Percentiles rank a stretch among this genome's conserved stretches.
Conservation (phyloP, 495 filamentous ascomycete species). For the Entonaema liquescens region DNA sequence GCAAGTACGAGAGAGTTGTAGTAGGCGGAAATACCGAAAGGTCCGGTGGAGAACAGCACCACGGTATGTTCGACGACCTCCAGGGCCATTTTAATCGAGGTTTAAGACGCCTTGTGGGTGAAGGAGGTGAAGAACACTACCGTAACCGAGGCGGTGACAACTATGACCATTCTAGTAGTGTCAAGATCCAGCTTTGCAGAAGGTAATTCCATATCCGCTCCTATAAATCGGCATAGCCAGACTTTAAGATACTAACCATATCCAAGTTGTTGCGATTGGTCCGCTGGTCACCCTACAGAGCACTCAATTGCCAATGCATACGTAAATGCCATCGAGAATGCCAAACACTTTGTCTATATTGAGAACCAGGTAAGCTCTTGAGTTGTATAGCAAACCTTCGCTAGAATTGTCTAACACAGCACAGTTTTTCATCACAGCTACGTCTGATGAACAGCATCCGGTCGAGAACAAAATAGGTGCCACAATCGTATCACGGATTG, state of each 20-base stretch:
- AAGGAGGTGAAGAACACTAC: slow-evolving; percentile 40
- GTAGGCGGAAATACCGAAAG: slow-evolving; percentile 30
- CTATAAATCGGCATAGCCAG: slow-evolving; percentile 21
- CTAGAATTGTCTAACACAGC: slow-evolving; percentile 18
- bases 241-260: slow-evolving; percentile 9
- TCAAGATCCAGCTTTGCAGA: slow-evolving; percentile 53
- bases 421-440: slow-evolving; percentile 93
- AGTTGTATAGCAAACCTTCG: background rate
- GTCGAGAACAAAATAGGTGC: slow-evolving; percentile 88
- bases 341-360: slow-evolving; percentile 89
- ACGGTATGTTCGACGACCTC: slow-evolving; percentile 54
- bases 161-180: slow-evolving; percentile 7
- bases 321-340: slow-evolving; percentile 79
- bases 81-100: slow-evolving; percentile 56
- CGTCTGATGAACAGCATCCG: slow-evolving; percentile 75
- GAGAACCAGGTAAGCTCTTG: slow-evolving; percentile 74
- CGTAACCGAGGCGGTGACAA: slow-evolving; percentile 36
- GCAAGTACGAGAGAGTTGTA: slow-evolving; percentile 66
- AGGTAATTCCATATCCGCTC: slow-evolving; percentile 46
- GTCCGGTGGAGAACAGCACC: slow-evolving; percentile 36
- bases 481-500: slow-evolving; percentile 86
- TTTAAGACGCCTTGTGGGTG: slow-evolving; percentile 47
- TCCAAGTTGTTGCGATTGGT: slow-evolving; percentile 74
- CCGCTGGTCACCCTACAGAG: slow-evolving; percentile 71
- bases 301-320: slow-evolving; percentile 94